phyloP scores from a whole-genome alignment of 2,329 filamentous ascomycete species.

The Trichoderma sp. region DNA sequence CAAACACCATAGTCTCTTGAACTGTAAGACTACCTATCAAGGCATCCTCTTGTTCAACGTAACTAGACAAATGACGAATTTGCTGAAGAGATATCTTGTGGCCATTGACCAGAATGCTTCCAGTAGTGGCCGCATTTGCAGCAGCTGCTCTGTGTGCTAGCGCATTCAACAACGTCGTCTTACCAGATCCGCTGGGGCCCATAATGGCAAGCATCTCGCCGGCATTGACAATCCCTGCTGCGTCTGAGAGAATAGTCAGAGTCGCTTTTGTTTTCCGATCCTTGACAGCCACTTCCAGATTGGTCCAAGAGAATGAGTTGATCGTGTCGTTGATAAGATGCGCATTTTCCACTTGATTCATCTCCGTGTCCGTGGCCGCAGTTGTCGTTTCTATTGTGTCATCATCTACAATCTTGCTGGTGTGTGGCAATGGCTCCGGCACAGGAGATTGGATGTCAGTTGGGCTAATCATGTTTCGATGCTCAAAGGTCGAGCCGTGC shows the following conservation, averaged over 20 bases:
- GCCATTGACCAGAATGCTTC: slow-evolving; percentile 61
- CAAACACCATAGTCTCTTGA: slow-evolving; percentile 72
- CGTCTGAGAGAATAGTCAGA: background rate
- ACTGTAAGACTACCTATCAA: slow-evolving; percentile 79
- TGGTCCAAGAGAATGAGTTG: background rate
- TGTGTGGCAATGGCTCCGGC: background rate
- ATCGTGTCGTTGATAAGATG: background rate
- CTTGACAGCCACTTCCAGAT: background rate
- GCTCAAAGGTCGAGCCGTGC: background rate
- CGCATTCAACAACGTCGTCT: slow-evolving; percentile 80
- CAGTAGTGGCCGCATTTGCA: slow-evolving; percentile 42
- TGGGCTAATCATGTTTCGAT: background rate
- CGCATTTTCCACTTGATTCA: background rate
- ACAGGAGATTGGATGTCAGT: background rate
- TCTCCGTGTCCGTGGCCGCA: background rate
- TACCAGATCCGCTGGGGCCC: slow-evolving; percentile 73
- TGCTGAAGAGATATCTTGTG: slow-evolving; percentile 46
- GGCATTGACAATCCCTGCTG: slow-evolving; percentile 14
- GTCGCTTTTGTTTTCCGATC: background rate
- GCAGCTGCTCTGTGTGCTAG: slow-evolving; percentile 50
- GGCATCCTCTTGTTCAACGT: slow-evolving; percentile 87
- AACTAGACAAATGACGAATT: slow-evolving; percentile 67
- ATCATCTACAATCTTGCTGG: background rate
- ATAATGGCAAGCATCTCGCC: slow-evolving; percentile 77
- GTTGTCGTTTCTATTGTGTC: background rate